Evolutionary conservation across 139 green algal species (phyloP).

Genomic region (Chlamydomonas sp.): DNA sequence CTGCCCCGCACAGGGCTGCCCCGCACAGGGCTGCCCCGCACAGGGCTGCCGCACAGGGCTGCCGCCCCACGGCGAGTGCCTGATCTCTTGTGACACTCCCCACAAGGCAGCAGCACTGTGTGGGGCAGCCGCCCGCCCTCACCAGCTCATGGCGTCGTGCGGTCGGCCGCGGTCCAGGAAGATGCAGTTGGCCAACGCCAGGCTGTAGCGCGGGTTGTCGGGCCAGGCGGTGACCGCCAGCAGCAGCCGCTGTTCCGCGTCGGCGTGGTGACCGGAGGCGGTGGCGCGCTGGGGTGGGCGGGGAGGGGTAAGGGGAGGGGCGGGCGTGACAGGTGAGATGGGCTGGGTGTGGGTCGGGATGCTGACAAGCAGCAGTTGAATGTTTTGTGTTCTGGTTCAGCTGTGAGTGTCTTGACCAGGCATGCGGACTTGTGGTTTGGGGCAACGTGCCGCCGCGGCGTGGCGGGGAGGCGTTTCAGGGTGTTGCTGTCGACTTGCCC

Average conservation of each 20-base stretch:
- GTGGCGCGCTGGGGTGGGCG: neutral
- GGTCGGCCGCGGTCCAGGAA: conserved; percentile 16
- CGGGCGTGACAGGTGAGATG: neutral
- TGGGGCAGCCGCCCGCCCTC: neutral
- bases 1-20: neutral
- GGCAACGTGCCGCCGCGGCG: too few species aligned
- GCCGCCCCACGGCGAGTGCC: neutral
- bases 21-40: neutral
- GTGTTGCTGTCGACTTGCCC: neutral
- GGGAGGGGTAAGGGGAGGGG: neutral
- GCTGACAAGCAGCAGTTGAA: neutral
- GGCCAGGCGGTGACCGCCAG: conserved; percentile 34
- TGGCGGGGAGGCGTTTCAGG: neutral
- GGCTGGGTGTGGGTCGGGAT: neutral
- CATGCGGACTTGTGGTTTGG: too few species aligned
- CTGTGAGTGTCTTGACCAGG: neutral
- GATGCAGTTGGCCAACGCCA: conserved; percentile 36
- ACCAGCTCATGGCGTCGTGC: conserved; percentile 13
- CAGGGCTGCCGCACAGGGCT: neutral
- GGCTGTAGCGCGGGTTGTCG: conserved; percentile 32
- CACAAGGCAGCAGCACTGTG: neutral
- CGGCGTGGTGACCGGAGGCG: conserved; percentile 4
- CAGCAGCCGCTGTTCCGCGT: conserved; percentile 31
- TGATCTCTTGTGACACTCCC: neutral
- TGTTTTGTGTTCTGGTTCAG: neutral